Conservation (phyloP, 495 filamentous ascomycete species). For the Saxispiralis lemnorum region DNA sequence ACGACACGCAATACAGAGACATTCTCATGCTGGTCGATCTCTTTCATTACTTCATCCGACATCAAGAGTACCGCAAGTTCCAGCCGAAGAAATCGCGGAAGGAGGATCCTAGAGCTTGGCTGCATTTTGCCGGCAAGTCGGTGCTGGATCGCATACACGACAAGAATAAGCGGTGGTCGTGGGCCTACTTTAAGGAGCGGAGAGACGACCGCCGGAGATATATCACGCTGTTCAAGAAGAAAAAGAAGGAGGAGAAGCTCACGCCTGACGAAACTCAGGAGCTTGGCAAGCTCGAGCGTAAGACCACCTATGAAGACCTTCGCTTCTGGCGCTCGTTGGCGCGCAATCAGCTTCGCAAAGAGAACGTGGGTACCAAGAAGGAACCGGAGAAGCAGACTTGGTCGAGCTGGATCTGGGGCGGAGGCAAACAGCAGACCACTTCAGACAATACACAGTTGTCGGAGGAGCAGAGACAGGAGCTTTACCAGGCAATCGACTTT, state of each 20-base stretch:
- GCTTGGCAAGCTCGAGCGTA: conserved; percentile 60
- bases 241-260: conserved; percentile 64
- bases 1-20: conserved; percentile 93
- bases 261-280: conserved; percentile 51
- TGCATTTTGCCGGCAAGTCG: conserved; percentile 73
- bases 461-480: conserved; percentile 85
- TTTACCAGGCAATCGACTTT: conserved; percentile 95
- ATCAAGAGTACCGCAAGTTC: conserved; percentile 89
- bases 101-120: conserved; percentile 82
- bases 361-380: conserved; percentile 70
- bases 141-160: conserved; percentile 88
- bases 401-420: conserved; percentile 66
- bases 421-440: conserved; percentile 38
- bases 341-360: conserved; percentile 83
- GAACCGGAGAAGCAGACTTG: conserved; percentile 56
- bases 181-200: conserved; percentile 83
- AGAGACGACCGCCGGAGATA: conserved; percentile 78
- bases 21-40: conserved; percentile 92
- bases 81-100: conserved; percentile 75
- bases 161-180: conserved; percentile 73
- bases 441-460: conserved; percentile 61
- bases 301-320: conserved; percentile 85
- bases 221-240: conserved; percentile 83
- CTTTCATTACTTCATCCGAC: conserved; percentile 94
- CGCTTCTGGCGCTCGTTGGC: conserved; percentile 92